Evolutionary conservation across 148 eudicot genomes (phyloP).

Genomic region (Amaranthus palmeri): DNA sequence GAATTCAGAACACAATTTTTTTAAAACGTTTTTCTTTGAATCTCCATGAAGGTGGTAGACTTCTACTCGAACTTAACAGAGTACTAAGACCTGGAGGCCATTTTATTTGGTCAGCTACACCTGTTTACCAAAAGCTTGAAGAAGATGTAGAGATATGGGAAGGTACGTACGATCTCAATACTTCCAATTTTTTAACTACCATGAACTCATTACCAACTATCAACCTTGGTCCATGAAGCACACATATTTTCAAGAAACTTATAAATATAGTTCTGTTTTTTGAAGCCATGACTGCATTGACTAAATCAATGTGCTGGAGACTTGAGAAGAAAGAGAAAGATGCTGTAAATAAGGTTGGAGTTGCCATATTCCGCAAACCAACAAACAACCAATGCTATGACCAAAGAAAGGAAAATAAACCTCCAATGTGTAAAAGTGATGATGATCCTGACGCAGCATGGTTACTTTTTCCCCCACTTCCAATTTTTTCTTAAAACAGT

Average conservation of each 20-base stretch:
- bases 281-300: conserved; percentile 69
- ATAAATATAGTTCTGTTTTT: conserved; percentile 8
- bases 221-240: neutral
- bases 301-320: conserved; percentile 79
- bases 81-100: conserved; percentile 83
- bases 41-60: conserved; percentile 62
- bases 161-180: conserved; percentile 43
- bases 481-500: neutral
- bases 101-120: conserved; percentile 94
- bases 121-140: conserved; percentile 67
- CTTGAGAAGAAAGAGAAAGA: conserved; percentile 70
- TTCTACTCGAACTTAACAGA: conserved; percentile 75
- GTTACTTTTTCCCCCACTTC: conserved; percentile 22
- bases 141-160: conserved; percentile 86
- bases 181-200: neutral
- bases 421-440: conserved; percentile 66
- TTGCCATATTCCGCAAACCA: conserved; percentile 73
- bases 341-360: conserved; percentile 47
- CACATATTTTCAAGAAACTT: conserved; percentile 9
- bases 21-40: neutral
- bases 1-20: neutral
- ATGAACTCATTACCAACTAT: neutral
- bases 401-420: conserved; percentile 44
- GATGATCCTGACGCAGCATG: conserved; percentile 93
- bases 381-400: conserved; percentile 66